A percentile compares a stretch with the other conserved stretches of the same genome.
Conservation (phyloP, 2,329 filamentous ascomycete genomes). For the Laburnicola sp. region DNA sequence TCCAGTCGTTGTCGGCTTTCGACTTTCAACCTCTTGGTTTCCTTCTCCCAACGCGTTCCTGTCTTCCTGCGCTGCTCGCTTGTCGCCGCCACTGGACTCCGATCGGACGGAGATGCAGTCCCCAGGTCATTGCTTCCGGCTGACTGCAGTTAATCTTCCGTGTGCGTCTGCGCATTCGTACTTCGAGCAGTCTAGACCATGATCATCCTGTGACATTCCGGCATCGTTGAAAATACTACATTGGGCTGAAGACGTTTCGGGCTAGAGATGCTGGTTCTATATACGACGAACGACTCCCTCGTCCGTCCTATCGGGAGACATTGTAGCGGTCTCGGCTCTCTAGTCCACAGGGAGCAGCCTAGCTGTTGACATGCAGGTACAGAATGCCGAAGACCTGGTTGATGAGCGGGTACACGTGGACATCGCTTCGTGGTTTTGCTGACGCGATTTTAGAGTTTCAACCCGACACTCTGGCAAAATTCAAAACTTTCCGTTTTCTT, state of each 20-base stretch:
- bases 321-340: neutral
- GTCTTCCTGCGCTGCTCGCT: no score
- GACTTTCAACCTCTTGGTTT: no score
- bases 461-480: no score
- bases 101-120: neutral
- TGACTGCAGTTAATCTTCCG: constrained; percentile 30
- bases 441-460: no score
- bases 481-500: no score
- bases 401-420: no score
- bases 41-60: no score
- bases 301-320: no score
- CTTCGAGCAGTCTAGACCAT: neutral
- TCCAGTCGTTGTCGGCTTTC: no score
- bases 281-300: neutral
- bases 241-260: neutral
- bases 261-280: no score
- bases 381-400: neutral
- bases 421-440: no score
- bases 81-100: neutral
- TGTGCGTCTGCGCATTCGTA: constrained; percentile 11
- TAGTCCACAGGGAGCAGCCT: neutral
- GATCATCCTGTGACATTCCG: neutral
- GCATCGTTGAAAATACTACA: neutral
- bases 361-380: constrained; percentile 2
- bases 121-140: constrained; percentile 10